A percentile compares a stretch with the other conserved stretches of the same genome.
Conservation (phyloP, 2,329 filamentous ascomycete species). For the Leptographium lundbergii region DNA sequence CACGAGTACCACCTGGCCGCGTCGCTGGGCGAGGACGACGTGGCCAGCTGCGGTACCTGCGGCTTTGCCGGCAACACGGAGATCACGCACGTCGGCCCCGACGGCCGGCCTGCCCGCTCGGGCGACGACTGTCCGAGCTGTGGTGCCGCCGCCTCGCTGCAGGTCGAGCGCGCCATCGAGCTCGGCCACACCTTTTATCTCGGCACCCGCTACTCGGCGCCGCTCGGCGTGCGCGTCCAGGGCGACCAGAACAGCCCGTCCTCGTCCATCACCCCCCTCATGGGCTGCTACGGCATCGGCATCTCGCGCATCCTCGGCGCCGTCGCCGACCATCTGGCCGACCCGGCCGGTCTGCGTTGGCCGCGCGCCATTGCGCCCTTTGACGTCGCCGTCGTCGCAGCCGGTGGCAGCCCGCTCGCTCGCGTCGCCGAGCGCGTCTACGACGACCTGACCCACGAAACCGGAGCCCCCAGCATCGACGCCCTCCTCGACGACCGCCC, state of each 20-base stretch:
- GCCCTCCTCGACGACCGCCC: conserved; percentile 66
- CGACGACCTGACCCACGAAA: conserved; percentile 36
- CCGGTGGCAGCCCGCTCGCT: conserved; percentile 23
- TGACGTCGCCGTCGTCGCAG: conserved; percentile 55
- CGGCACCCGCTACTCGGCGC: conserved; percentile 66
- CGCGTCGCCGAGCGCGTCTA: conserved; percentile 46
- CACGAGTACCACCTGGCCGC: conserved; percentile 89
- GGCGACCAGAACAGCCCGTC: conserved; percentile 19
- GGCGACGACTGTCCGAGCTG: conserved; percentile 69
- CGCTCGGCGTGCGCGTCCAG: conserved; percentile 44
- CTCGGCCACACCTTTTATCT: conserved; percentile 93
- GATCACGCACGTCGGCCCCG: conserved; percentile 36
- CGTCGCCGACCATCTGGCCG: conserved; percentile 62
- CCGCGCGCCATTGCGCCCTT: conserved; percentile 77
- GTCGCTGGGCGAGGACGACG: conserved; percentile 68
- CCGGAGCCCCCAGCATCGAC: conserved; percentile 34
- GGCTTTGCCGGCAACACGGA: conserved; percentile 78
- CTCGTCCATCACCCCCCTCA: conserved; percentile 37
- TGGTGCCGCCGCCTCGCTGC: conserved; percentile 40
- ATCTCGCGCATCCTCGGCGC: conserved; percentile 84
- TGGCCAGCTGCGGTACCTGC: conserved; percentile 65
- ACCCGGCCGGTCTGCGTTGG: conserved; percentile 72
- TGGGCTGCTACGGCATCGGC: conserved; percentile 96
- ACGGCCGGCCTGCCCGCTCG: conserved; percentile 28
- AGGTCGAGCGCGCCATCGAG: conserved; percentile 65